Evolutionary conservation across 1,139 yeast genomes (phyloP), one percentile per base, ranked within the genome.

Genomic region (Blastobotrys elegans): DNA sequence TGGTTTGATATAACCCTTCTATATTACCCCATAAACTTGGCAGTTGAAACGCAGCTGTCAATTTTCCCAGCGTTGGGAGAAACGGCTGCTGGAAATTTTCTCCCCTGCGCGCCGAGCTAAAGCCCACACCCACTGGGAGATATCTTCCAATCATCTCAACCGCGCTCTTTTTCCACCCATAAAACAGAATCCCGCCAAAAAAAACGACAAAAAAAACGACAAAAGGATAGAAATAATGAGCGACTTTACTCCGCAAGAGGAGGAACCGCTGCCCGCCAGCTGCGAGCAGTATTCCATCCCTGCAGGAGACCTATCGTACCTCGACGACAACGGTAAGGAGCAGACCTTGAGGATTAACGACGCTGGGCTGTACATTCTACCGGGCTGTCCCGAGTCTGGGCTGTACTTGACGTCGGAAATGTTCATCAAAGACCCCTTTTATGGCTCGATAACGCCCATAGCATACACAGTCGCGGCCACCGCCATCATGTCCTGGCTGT

Each of bases 401-500:
- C 18, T 30, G 10, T 31, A 44, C 21, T n/a, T 39, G n/a, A 18
- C 21, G 4, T 32, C 45, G 3, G 35, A 38, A 7, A 27, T 44
- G 2, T 40, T 43, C 13, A 4, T 21, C 16, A 40, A 43, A 14
- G 57, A 56, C n/a, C 68, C 69, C 18, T 68, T 67, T 49, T 62
- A 59, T 49, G 68, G 68, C 7, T 61, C 68, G 4, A 59, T 60
- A 10, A 54, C 65, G 4, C 69, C 72, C 7, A 59, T 66, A 8
- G 61, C 68, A 1, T 67, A 60, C 50, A 58, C 67, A 1, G 50
- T 66, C 14, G 56, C 69, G 4, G 67, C 67, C 1, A 56, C 66
- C 4, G 60, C 68, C 4, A 63, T 65, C 3, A 52, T 64, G 40
- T 63, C 69, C 2, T 67, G 70, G 71, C 55, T 65, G 16, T 54